Conservation (phyloP, 2,329 filamentous ascomycete genomes). For the Beauveria brongniartii region DNA sequence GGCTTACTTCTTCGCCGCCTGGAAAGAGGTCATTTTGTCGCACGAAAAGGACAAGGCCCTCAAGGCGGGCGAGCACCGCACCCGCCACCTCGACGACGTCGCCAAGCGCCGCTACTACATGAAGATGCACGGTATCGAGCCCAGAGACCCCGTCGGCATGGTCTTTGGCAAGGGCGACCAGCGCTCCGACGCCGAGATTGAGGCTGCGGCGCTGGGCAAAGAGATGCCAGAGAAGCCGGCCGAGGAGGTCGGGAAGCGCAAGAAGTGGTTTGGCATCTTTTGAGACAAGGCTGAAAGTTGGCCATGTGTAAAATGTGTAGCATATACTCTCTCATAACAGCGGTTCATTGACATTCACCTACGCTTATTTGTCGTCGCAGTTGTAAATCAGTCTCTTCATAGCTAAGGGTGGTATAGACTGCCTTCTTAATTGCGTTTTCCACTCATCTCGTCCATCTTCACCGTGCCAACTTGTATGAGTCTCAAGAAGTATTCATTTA, state of each 20-base stretch:
- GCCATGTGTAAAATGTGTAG: not conserved
- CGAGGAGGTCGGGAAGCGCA: conserved; percentile 32
- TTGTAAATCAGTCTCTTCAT: too few species aligned
- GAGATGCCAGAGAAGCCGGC: conserved; percentile 24
- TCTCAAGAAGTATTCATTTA: not conserved
- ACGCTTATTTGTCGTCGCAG: too few species aligned
- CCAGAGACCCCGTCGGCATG: conserved; percentile 45
- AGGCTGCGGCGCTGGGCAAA: conserved; percentile 27
- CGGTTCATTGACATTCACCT: not conserved
- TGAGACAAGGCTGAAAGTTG: conserved; percentile 27
- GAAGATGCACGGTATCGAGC: conserved; percentile 74
- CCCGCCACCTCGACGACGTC: conserved; percentile 72
- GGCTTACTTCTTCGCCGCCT: conserved; percentile 54
- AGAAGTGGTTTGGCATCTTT: conserved; percentile 84
- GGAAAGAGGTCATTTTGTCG: conserved; percentile 65
- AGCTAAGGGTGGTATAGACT: too few species aligned
- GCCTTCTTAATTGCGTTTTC: too few species aligned
- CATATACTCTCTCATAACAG: not conserved
- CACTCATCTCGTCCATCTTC: too few species aligned
- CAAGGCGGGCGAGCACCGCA: conserved; percentile 62
- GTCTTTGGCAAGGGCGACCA: conserved; percentile 31
- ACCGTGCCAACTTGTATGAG: too few species aligned
- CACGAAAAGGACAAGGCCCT: conserved; percentile 65
- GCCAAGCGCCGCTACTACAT: conserved; percentile 80
- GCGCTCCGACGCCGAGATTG: conserved; percentile 28